Base-by-base conservation (phyloP, 495 filamentous ascomycete species). In the Neurospora sp. region DNA sequence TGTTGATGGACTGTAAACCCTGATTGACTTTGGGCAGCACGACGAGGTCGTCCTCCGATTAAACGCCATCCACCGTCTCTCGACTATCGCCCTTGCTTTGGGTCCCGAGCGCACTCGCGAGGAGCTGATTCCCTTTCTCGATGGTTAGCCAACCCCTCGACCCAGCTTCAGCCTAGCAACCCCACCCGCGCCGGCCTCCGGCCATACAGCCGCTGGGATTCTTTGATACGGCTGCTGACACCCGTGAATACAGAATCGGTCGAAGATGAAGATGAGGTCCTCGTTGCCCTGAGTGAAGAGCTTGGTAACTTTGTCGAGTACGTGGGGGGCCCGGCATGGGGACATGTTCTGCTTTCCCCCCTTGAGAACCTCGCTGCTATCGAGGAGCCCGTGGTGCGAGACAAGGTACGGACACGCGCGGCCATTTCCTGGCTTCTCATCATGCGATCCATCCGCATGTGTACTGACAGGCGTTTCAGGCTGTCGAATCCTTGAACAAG, bases 401-500 rank as follows among this genome's bases (percentile, higher is more conserved):
- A 99, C 83, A 99, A 98, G 92, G 94, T 94, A 81, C 71, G 83
- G 20, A 61, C 22, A 61, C 27, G 41, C 41, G 35, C 41, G 35
- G 74, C 68, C 48, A 69, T 68, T 68, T 35, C 14, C 70, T n/a
- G 71, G 35, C 53, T 22, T 41, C 40, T 27, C 35, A 17, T 48
- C 68, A 38, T 20, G 40, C 12, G 48, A 31, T 69, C 9, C 7
- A 31, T 69, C 9, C 7, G 38, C 9, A 31, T 35, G 59, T 27
- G 69, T 68, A 78, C 77, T 71, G 73, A 75, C 40, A 79, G 73
- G 40, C 42, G 75, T 70, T 75, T 70, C 79, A 98, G 94, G 96
- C 96, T 75, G 96, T 98, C 78, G 96, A 99, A 81, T 98, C 96
- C 45, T 88, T 99, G 73, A 98, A 98, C 89, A 99, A 98, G 85